phyloP scores from a whole-genome alignment of 345 rosid genomes.

The Pistacia atlantica region DNA sequence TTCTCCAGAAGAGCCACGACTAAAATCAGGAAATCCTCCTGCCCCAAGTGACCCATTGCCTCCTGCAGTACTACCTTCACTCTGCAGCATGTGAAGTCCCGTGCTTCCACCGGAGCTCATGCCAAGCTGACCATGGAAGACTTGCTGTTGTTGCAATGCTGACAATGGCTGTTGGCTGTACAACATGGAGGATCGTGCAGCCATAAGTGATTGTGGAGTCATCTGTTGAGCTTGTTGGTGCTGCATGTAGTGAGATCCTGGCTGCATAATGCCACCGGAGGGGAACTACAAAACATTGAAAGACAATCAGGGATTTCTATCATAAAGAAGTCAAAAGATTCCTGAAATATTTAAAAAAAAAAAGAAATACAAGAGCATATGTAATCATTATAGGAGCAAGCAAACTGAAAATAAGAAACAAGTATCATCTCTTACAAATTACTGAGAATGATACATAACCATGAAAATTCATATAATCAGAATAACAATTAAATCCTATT shows the following conservation, averaged over 20 bases:
- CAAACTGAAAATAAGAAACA: not conserved
- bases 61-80: constrained; percentile 60
- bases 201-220: constrained; percentile 89
- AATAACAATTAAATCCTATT: not conserved
- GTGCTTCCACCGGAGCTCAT: constrained; percentile 71
- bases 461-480: not conserved
- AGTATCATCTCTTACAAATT: not conserved
- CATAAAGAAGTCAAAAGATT: not conserved
- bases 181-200: constrained; percentile 87
- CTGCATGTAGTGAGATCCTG: constrained; percentile 86
- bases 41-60: constrained; percentile 60
- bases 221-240: constrained; percentile 90
- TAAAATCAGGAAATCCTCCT: constrained; percentile 76
- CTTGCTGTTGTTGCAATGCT: constrained; percentile 83
- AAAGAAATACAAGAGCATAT: not conserved
- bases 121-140: constrained; percentile 86
- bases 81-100: constrained; percentile 67
- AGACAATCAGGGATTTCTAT: constrained; percentile 2
- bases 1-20: constrained; percentile 46
- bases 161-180: constrained; percentile 81
- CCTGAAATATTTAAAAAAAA: not conserved
- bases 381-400: not conserved
- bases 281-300: constrained; percentile 52
- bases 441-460: not conserved
- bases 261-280: constrained; percentile 70